A percentile compares a stretch with the other conserved stretches of the same genome.
Evolutionary conservation across 2,329 filamentous ascomycete genomes (phyloP).

Genomic region (Colletotrichum graminicola): DNA sequence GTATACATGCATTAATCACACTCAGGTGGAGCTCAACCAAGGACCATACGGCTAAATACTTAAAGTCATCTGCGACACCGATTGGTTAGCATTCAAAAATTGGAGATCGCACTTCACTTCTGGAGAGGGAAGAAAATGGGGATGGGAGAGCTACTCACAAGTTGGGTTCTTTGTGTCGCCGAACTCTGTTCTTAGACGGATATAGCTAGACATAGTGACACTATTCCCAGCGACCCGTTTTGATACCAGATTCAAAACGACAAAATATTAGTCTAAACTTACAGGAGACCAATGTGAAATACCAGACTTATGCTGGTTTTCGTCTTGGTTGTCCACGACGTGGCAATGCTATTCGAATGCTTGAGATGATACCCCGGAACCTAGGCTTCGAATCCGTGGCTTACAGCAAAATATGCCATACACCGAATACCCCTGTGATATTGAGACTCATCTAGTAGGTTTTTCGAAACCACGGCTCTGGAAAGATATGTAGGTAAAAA

Average conservation of each 20-base stretch:
- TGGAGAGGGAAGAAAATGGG: neutral
- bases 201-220: constrained; percentile 1
- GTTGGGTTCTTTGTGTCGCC: neutral
- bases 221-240: neutral
- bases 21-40: neutral
- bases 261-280: neutral
- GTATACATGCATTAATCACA: constrained; percentile 1
- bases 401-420: constrained; percentile 3
- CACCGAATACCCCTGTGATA: neutral
- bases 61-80: neutral
- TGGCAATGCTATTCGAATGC: neutral
- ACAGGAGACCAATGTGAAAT: neutral
- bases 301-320: neutral
- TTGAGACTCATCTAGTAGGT: neutral
- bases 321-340: neutral
- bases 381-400: neutral
- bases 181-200: neutral
- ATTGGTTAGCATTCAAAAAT: no score
- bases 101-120: neutral
- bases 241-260: accelerated
- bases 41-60: neutral
- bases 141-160: neutral
- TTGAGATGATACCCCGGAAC: neutral
- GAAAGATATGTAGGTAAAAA: constrained; percentile 2
- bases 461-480: neutral